These are phyloP conservation scores for Mucor circinelloides DNA, from an alignment of 371 early-diverging fungal species.

Conservation along the genomic window DNA sequence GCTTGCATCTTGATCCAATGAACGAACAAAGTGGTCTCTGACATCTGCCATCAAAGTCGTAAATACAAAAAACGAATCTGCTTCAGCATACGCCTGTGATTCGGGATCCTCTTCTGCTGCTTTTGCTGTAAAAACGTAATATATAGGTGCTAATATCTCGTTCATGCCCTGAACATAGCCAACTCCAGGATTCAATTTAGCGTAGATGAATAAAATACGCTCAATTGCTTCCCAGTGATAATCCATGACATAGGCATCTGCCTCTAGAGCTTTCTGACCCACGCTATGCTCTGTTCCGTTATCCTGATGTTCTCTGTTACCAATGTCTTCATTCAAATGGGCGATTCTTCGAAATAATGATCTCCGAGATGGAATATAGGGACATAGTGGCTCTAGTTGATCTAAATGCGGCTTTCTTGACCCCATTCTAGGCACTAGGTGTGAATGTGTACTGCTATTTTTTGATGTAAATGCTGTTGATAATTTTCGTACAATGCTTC, in stretches of 20 bases:
- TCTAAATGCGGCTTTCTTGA: constrained; percentile 11
- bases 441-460: not conserved
- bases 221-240: constrained; percentile 87
- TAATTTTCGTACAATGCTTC: constrained; percentile 48
- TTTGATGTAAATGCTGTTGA: constrained; percentile 42
- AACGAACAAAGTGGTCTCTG: constrained; percentile 81
- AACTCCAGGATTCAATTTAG: constrained; percentile 84
- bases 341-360: constrained; percentile 69
- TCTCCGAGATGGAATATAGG: constrained; percentile 61
- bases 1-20: constrained; percentile 61
- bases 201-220: constrained; percentile 82
- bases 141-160: constrained; percentile 83
- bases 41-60: constrained; percentile 73
- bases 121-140: constrained; percentile 71
- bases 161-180: constrained; percentile 94
- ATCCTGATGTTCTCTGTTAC: constrained; percentile 44
- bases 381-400: constrained; percentile 49
- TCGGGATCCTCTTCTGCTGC: constrained; percentile 52
- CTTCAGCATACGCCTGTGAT: constrained; percentile 78
- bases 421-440: constrained; percentile 12
- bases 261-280: constrained; percentile 14
- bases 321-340: constrained; percentile 64
- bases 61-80: constrained; percentile 85
- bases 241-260: constrained; percentile 49
- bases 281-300: constrained; percentile 15